Base-by-base conservation (phyloP, 306 rosid species). In the Crotalaria pallida region DNA sequence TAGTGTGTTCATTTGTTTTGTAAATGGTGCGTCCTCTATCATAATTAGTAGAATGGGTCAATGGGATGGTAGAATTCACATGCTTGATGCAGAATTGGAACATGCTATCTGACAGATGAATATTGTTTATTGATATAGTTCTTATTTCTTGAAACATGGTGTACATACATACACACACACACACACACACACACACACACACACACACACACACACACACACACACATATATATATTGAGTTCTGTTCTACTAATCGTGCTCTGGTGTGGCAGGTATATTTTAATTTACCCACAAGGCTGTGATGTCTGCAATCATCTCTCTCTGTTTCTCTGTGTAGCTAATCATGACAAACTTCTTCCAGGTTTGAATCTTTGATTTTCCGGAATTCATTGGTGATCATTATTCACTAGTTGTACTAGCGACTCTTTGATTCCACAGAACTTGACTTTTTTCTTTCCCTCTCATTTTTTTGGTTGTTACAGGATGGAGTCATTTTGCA, bases 291-390 rank as follows among this genome's bases (percentile, higher is more conserved):
- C 97, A 65, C 99, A 95, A 80, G 97, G 99, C 3, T 91, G 99
- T 29, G 99, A 95, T 79, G 99, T 95, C 41, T 87, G 93, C 93
- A 89, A 95, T 83, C 96, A 95, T 70, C 99, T 95, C 83, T 95
- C 99, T 66, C 71, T 95, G 79, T 95, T 95, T 85, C 97, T 91
- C 0, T 95, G 99, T 83, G 97, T 91, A 24, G 99, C 99, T 65
- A 84, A 95, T 91, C 99, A 95, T 76, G 99, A 95, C 84, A 91
- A 89, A 78, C 99, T 91, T 85, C 99, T 95, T 71, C 97, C 99
- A 83, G 97, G 99, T 91, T 75, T 24, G 74, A 50, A 74, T 62
- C 71, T 40, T 78, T 31, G 69, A 34, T 26, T 50, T 36, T 63
- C 77, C 18, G 24, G 33, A 41, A 70, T 63, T 38, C 69, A 62